Evolutionary conservation across 495 filamentous ascomycete species (phyloP).

Genomic region (Staphylotrichum longicolle): DNA sequence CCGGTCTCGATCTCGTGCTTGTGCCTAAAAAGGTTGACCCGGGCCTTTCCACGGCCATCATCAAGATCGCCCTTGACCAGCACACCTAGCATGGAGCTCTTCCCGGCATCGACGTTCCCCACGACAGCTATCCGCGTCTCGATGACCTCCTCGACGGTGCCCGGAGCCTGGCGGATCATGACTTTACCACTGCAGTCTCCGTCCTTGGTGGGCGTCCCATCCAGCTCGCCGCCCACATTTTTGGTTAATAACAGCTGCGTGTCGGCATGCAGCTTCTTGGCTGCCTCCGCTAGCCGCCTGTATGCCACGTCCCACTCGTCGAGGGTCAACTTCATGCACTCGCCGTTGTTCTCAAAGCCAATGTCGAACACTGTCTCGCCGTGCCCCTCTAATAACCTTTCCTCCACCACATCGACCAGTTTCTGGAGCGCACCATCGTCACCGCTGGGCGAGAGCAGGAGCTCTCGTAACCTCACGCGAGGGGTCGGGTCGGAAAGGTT

Average conservation of each 20-base stretch:
- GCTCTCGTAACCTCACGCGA: conserved; percentile 66
- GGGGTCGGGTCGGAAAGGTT: conserved; percentile 74
- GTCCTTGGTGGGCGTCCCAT: conserved; percentile 65
- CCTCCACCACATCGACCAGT: conserved; percentile 61
- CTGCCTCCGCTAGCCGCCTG: conserved; percentile 62
- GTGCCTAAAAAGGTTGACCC: conserved; percentile 95
- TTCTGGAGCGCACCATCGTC: conserved; percentile 55
- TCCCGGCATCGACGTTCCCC: conserved; percentile 96
- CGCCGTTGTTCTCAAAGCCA: conserved; percentile 87
- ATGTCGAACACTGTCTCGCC: conserved; percentile 91
- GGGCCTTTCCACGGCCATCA: conserved; percentile 89
- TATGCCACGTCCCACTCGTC: conserved; percentile 79
- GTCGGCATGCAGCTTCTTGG: conserved; percentile 65
- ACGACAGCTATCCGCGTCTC: conserved; percentile 98
- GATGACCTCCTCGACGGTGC: conserved; percentile 78
- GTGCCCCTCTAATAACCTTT: conserved; percentile 77
- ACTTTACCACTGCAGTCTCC: conserved; percentile 76
- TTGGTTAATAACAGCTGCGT: conserved; percentile 79
- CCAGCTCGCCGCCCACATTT: conserved; percentile 78
- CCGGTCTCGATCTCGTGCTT: conserved; percentile 97
- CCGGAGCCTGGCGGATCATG: conserved; percentile 71
- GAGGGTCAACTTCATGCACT: conserved; percentile 78
- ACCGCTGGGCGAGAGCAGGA: conserved; percentile 64
- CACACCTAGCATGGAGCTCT: conserved; percentile 95
- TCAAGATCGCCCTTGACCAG: conserved; percentile 94